phyloP scores from a whole-genome alignment of 441 rosid species.

The Jatropha podagrica region DNA sequence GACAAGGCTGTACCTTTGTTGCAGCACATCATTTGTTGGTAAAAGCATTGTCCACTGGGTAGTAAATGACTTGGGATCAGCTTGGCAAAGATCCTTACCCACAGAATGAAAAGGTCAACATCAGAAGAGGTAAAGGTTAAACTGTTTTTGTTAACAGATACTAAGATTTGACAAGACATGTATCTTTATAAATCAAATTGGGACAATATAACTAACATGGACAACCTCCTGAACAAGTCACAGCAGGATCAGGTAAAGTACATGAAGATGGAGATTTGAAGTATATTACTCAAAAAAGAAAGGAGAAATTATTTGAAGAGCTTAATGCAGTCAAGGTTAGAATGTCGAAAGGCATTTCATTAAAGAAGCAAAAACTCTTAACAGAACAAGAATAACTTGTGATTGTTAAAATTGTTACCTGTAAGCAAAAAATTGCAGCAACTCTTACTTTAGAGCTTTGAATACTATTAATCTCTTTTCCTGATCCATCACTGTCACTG shows the following conservation, averaged over 20 bases:
- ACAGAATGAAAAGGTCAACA: slow-evolving; percentile 15
- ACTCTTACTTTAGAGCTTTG: slow-evolving; percentile 78
- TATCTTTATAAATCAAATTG: slow-evolving; percentile 1
- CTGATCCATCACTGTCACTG: slow-evolving; percentile 78
- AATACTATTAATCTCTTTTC: slow-evolving; percentile 43
- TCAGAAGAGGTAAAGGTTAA: background rate
- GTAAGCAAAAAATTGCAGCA: slow-evolving; percentile 78
- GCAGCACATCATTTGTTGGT: slow-evolving; percentile 80
- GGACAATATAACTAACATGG: background rate
- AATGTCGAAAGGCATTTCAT: background rate
- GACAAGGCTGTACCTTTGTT: slow-evolving; percentile 55
- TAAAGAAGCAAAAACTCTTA: background rate
- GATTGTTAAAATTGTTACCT: slow-evolving; percentile 50
- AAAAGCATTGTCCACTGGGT: slow-evolving; percentile 84
- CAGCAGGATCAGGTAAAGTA: background rate
- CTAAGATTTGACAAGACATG: background rate
- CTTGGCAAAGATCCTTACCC: slow-evolving; percentile 80
- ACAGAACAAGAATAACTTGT: background rate
- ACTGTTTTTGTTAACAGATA: slow-evolving; percentile 6
- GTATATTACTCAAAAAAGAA: background rate
- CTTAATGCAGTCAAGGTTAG: background rate
- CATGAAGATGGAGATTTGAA: background rate
- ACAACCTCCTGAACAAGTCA: background rate
- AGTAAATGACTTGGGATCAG: slow-evolving; percentile 85
- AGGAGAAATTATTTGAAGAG: background rate